Evolutionary conservation across 495 filamentous ascomycete species (phyloP).

Genomic region (Rhypophila decipiens): DNA sequence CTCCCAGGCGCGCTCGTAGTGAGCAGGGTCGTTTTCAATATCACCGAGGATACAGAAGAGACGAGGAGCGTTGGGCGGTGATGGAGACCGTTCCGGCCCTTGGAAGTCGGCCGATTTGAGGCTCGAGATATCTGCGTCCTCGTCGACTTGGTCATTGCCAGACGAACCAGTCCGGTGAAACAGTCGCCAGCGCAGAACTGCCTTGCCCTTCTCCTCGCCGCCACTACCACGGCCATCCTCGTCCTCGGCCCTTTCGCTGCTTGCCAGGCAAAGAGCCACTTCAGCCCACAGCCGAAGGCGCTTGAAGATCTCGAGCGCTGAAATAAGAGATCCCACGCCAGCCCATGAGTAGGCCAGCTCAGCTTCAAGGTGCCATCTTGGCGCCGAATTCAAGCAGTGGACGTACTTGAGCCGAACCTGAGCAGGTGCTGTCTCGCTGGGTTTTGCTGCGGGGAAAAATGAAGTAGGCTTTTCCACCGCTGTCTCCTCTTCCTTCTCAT

Average conservation of each 20-base stretch:
- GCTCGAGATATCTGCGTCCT: slow-evolving; percentile 38
- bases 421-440: slow-evolving; percentile 69
- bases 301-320: slow-evolving; percentile 94
- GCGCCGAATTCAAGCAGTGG: slow-evolving; percentile 73
- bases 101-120: slow-evolving; percentile 49
- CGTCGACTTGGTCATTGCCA: slow-evolving; percentile 41
- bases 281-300: slow-evolving; percentile 93
- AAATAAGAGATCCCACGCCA: slow-evolving; percentile 73
- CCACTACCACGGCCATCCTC: slow-evolving; percentile 41
- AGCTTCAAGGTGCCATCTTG: slow-evolving; percentile 87
- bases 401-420: slow-evolving; percentile 74
- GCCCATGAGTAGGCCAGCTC: slow-evolving; percentile 91
- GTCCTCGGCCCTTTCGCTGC: slow-evolving; percentile 57
- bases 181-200: slow-evolving; percentile 68
- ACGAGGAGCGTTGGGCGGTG: slow-evolving; percentile 77
- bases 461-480: slow-evolving; percentile 46
- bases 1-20: slow-evolving; percentile 86
- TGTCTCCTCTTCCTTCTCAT: slow-evolving; percentile 1
- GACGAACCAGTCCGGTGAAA: slow-evolving; percentile 51
- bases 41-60: slow-evolving; percentile 94
- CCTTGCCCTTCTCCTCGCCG: slow-evolving; percentile 71
- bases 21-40: slow-evolving; percentile 61
- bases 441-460: slow-evolving; percentile 75
- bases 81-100: slow-evolving; percentile 56
- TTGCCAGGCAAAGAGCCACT: slow-evolving; percentile 76